A percentile compares a stretch with the other conserved stretches of the same genome.
Conservation (phyloP, 305 asterid genomes). For the Caryopteris hybrid region DNA sequence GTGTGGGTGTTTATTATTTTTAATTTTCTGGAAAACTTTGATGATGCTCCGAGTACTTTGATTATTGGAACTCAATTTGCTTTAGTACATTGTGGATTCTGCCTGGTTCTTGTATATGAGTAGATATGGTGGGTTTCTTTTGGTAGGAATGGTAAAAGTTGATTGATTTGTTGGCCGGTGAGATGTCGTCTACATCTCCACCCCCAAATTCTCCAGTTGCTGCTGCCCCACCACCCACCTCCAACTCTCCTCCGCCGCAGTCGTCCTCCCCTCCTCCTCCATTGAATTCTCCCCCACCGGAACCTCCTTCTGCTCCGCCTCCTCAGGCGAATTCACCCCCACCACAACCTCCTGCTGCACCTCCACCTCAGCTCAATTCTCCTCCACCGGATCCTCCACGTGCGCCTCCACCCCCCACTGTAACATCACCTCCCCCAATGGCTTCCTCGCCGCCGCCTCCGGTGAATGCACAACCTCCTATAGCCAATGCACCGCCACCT, state of each 20-base stretch:
- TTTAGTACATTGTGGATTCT: slow-evolving; percentile 16
- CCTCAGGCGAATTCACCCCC: slow-evolving; percentile 5
- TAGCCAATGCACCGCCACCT: slow-evolving; percentile 17
- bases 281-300: slow-evolving; percentile 16
- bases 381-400: slow-evolving; percentile 12
- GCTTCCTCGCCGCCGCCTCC: slow-evolving; percentile 19
- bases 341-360: slow-evolving; percentile 5
- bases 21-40: background rate
- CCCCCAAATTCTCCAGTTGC: slow-evolving; percentile 49
- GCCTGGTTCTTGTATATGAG: background rate
- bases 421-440: slow-evolving; percentile 17
- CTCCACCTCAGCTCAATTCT: slow-evolving; percentile 19
- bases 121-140: slow-evolving; percentile 11
- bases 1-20: background rate
- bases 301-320: slow-evolving; percentile 20
- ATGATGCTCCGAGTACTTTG: background rate
- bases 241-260: slow-evolving; percentile 8
- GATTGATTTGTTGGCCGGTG: slow-evolving; percentile 27
- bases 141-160: slow-evolving; percentile 34
- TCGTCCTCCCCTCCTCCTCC: slow-evolving; percentile 14
- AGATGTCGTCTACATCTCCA: slow-evolving; percentile 65
- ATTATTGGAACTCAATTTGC: background rate
- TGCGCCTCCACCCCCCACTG: slow-evolving; percentile 8
- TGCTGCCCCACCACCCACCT: slow-evolving; percentile 24
- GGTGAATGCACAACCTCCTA: slow-evolving; percentile 21